These are phyloP conservation scores for Metschnikowia peoriensis DNA, from an alignment of 805 yeast species.

Conservation along the genomic window DNA sequence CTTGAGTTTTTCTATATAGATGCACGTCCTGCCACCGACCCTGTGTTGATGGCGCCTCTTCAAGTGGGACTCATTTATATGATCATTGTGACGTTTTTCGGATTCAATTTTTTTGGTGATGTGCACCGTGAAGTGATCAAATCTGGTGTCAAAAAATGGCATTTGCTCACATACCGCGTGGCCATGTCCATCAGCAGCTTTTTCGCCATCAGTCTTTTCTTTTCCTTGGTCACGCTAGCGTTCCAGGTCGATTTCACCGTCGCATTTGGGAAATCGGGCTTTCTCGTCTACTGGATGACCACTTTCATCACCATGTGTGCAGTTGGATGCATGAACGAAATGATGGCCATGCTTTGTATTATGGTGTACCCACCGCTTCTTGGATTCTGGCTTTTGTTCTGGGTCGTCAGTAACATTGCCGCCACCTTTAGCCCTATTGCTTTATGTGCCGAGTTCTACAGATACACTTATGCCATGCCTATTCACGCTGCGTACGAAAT, in stretches of 20 bases:
- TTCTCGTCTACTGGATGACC: slow-evolving; percentile 71
- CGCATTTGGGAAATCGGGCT: slow-evolving; percentile 67
- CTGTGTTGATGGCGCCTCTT: slow-evolving; percentile 59
- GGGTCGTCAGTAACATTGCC: slow-evolving; percentile 67
- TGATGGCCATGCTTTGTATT: slow-evolving; percentile 51
- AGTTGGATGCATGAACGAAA: slow-evolving; percentile 74
- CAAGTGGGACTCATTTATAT: slow-evolving; percentile 76
- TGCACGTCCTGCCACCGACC: slow-evolving; percentile 47
- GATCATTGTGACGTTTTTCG: slow-evolving; percentile 71
- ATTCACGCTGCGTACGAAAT: slow-evolving; percentile 64
- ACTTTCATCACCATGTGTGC: slow-evolving; percentile 69
- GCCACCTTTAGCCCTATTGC: slow-evolving; percentile 69
- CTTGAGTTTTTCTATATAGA: slow-evolving; percentile 41
- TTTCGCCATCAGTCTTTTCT: slow-evolving; percentile 56
- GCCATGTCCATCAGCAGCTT: slow-evolving; percentile 50
- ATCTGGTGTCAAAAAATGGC: slow-evolving; percentile 38
- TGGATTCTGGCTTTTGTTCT: slow-evolving; percentile 70
- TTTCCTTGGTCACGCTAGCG: slow-evolving; percentile 61
- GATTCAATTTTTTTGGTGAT: slow-evolving; percentile 56
- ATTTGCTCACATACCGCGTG: slow-evolving; percentile 53
- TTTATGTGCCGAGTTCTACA: slow-evolving; percentile 52
- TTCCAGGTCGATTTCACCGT: slow-evolving; percentile 59
- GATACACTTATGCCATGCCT: slow-evolving; percentile 69
- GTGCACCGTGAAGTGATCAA: slow-evolving; percentile 51
- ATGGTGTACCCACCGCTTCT: slow-evolving; percentile 58